Base-by-base conservation (phyloP, 2,329 filamentous ascomycete species). In the Arthroderma sp. region DNA sequence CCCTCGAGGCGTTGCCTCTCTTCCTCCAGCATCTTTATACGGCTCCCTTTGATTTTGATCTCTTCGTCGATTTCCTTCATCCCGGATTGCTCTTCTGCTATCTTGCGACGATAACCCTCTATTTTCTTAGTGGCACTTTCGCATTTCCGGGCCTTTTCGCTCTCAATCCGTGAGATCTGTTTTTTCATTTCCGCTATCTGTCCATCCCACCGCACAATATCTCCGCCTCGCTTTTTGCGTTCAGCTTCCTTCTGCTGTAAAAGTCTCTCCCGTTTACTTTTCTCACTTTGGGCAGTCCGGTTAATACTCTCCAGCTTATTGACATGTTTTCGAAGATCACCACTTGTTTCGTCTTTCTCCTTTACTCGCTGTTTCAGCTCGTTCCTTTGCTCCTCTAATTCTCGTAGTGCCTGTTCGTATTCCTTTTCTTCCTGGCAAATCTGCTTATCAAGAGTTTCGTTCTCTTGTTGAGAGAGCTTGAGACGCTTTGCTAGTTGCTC, bases 311-410 rank as follows among this genome's bases (percentile, higher is more conserved):
- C 86, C 4, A 88, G 78, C 38, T 77, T 78, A 43, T 85, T 81
- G 43, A 93, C 80, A 57, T 89, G 81, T 50, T 82, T 82, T 56
- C 83, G 85, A 44, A 95, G 66, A 57, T 87, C 86, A 38, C 85
- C 80, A 40, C 86, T 95, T 42, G 81, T 83, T 56, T 93, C 86
- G 52, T 96, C 89, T 61, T 93, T 94, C 57, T 94, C 85, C 59
- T 85, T 91, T 44, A 91, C 71, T 15, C 80, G 74, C 49, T 81
- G 80, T 55, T 76, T 81, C 60, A 94, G 79, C 42, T 81, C 75
- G 52, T 93, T 85, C 48, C 85, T 82, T 55, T 94, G 85, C 47
- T 79, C 79, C 44, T 81, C 77, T 30, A 94, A 60, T 38, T 84
- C 78, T 34, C 78, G 74, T 51, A 85, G 66, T 43, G 76, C 65